Evolutionary conservation across 306 rosid genomes (phyloP), one percentile per base, ranked within the genome.

Genomic region (Lathyrus aphaca): DNA sequence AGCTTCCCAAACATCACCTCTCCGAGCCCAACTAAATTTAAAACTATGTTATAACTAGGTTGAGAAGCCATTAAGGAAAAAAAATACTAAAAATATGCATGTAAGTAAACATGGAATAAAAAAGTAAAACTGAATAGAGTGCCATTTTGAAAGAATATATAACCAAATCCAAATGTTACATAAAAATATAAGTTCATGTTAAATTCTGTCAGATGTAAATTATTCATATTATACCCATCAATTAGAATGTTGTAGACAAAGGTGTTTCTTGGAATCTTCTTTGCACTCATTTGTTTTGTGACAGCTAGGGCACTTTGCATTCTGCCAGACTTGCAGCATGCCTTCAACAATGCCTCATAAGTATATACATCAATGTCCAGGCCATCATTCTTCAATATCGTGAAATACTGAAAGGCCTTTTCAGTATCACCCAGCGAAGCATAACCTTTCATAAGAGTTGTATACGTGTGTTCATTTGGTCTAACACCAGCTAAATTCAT

Each of bases 1-100:
- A 66, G 99, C 99, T 90, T 94, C 99, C 99, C 99, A 94, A 77
- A 94, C 87, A 54, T 94, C 99, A 51, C 99, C 96, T 77, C 96
- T 85, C 77, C 99, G 91, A 71, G 96, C 97, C 97, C 97, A 94
- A 74, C 99, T 91, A 82, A 48, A 69, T 35, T 17, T 53, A 68
- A 68, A 80, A 51, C 42, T 70, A 48, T 37, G 69, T 63, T 64
- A 79, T 62, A 43, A 54, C 58, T 67, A 44, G 19, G 46, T 11
- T n/a, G 65, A 9, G 46, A 56, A 74, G 57, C 54, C 49, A 38
- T 6, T 32, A 9, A 64, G 35, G 15, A 44, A 13, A 17, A 13
- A 17, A 68, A 74, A 21, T 39, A 57, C 46, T 23, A 13, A 55
- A 55, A 74, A 12, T 11, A 37, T 37, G 35, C 38, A 43, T 42